Conservation (phyloP, 495 filamentous ascomycete species). For the Immersiella caudata region DNA sequence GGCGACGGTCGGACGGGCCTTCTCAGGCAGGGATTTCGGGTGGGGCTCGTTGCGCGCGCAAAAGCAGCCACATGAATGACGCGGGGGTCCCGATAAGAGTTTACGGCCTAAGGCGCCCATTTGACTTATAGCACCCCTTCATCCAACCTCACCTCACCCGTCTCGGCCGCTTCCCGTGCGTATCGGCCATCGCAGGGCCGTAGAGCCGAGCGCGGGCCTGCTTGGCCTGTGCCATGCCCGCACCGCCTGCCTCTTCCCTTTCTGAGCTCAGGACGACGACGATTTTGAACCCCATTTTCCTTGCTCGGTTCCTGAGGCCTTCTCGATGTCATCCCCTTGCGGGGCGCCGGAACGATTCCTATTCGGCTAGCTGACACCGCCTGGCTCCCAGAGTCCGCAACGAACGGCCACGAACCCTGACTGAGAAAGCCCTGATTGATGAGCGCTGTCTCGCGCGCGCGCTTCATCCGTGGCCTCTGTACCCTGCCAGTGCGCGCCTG, state of each 20-base stretch:
- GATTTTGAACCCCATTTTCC: slow-evolving; percentile 8
- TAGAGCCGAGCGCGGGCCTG: slow-evolving; percentile 19
- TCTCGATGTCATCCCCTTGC: background rate
- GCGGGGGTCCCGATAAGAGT: slow-evolving; percentile 42
- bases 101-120: slow-evolving; percentile 27
- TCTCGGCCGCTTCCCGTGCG: background rate
- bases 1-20: slow-evolving; percentile 28
- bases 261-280: background rate
- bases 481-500: background rate
- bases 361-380: slow-evolving; percentile 18
- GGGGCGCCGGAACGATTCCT: slow-evolving; percentile 20
- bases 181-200: slow-evolving; percentile 21
- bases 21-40: slow-evolving; percentile 28
- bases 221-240: slow-evolving; percentile 1
- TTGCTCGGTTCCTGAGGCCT: background rate
- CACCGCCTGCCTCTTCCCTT: background rate
- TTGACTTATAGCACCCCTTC: background rate
- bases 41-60: slow-evolving; percentile 23
- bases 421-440: background rate
- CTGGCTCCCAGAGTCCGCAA: background rate
- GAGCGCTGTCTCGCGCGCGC: slow-evolving; percentile 17
- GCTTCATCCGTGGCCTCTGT: background rate
- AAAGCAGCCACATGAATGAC: slow-evolving; percentile 37
- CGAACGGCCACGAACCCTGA: background rate
- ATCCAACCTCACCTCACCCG: slow-evolving; percentile 9